A percentile compares a stretch with the other conserved stretches of the same genome.
phyloP scores from a whole-genome alignment of 345 rosid species.

The Populus pruinosa region DNA sequence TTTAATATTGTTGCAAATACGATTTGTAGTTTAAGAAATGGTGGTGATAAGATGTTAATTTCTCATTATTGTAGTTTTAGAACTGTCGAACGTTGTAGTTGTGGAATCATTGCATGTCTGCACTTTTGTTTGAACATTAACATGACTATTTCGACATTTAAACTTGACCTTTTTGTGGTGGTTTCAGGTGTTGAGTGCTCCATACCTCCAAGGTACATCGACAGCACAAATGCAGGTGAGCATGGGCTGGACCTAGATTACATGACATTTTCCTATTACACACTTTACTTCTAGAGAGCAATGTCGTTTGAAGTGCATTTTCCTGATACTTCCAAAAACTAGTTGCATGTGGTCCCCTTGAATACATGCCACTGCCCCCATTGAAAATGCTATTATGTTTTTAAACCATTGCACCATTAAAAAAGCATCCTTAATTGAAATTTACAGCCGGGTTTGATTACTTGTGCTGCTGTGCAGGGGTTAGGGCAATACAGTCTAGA shows the following conservation, averaged over 20 bases:
- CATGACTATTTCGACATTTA: background rate
- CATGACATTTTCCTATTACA: background rate
- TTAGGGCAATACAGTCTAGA: conserved; percentile 53
- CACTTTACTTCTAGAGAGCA: background rate
- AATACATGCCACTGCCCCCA: background rate
- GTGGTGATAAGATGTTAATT: background rate
- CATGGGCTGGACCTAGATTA: background rate
- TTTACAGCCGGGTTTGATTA: background rate
- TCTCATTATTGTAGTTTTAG: background rate
- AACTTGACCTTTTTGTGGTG: conserved; percentile 17
- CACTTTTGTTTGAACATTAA: background rate
- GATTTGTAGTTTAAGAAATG: background rate
- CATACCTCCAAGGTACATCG: conserved; percentile 69
- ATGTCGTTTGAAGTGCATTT: background rate
- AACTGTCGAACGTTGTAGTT: background rate
- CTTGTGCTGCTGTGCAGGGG: conserved; percentile 35
- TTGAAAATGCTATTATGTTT: background rate
- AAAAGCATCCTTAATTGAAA: background rate
- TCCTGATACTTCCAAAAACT: background rate
- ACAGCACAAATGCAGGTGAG: conserved; percentile 52
- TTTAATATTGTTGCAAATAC: background rate
- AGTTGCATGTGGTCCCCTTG: background rate
- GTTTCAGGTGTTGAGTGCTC: conserved; percentile 88
- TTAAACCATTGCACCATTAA: background rate
- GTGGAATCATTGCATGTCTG: too few relatives aligned